Base-by-base conservation (phyloP, 1,139 yeast genomes). In the Hemisphaericaspora subhashii region DNA sequence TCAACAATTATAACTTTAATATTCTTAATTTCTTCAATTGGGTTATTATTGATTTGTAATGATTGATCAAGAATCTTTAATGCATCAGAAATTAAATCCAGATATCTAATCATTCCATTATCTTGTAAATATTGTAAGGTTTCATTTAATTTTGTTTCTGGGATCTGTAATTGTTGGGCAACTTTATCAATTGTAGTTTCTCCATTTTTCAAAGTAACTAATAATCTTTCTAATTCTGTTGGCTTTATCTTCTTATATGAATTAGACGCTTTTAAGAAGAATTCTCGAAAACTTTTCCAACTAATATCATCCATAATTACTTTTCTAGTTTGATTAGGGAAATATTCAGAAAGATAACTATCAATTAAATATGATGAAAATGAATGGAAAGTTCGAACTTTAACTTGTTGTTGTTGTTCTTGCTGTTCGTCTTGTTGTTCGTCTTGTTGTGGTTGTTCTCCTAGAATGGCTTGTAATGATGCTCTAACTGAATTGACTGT, bases 331-430 rank as follows among this genome's bases (percentile, higher is more conserved):
- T 54, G 54, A 30, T 33, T 48, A 5, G 47, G 61, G 52, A 47
- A 41, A 42, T 55, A 54, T 11, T 36, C 26, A 6, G 48, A 42
- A 14, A 69, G 72, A 41, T 66, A 56, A 12, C 66, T 66, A n/a
- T 68, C 73, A 1, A 81, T 59, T 15, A 81, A 50, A 14, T 60
- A 57, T 26, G 74, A 74, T 9, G 86, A 79, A 51, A 80, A 74
- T 1, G 83, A 74, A 57, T 83, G 90, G 52, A 85, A 81, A 0
- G 92, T 83, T 43, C 71, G 66, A 2, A 80, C 62, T 22, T 70
- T 66, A 4, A 81, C 58, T 13, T n/a, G n/a, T n/a, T n/a, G n/a
- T n/a, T n/a, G n/a, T n/a, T n/a, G n/a, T n/a, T n/a, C n/a, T n/a
- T n/a, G n/a, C n/a, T n/a, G n/a, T n/a, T n/a, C n/a, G n/a, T n/a